Percentiles rank a stretch among this genome's conserved stretches.
phyloP scores from a whole-genome alignment of 108 stramenopile genomes.

The Nitzschia sp. region DNA sequence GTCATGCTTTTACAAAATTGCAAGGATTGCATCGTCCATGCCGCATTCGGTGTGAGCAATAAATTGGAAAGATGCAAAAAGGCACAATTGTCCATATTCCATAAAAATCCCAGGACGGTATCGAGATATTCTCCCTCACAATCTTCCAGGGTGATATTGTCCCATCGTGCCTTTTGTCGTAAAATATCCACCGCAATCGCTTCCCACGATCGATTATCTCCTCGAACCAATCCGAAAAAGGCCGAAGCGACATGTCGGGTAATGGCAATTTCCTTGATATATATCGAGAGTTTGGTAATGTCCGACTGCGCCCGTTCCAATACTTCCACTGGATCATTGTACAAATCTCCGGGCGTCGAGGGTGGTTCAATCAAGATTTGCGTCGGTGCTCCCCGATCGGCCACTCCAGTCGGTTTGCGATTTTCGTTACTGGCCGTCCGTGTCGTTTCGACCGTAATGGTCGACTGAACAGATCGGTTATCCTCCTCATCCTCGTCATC shows the following conservation, averaged over 20 bases:
- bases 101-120: slow-evolving; percentile 9
- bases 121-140: slow-evolving; percentile 16
- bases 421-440: slow-evolving; percentile 18
- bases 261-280: slow-evolving; percentile 14
- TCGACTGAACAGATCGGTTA: slow-evolving; percentile 13
- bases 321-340: slow-evolving; percentile 4
- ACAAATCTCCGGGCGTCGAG: not conserved
- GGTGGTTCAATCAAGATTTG: slow-evolving; percentile 8
- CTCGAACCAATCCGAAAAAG: slow-evolving; percentile 29
- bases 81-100: slow-evolving; percentile 23
- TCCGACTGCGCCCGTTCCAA: slow-evolving; percentile 8
- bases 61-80: slow-evolving; percentile 23
- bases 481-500: slow-evolving; percentile 1
- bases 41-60: not conserved
- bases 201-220: slow-evolving; percentile 38
- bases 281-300: slow-evolving; percentile 13
- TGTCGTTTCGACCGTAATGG: slow-evolving; percentile 30
- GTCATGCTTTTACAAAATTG: slow-evolving; percentile 18
- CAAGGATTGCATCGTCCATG: slow-evolving; percentile 19
- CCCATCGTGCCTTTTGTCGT: slow-evolving; percentile 44
- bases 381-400: not conserved
- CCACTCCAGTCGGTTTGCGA: slow-evolving; percentile 1
- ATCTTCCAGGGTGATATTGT: slow-evolving; percentile 29
- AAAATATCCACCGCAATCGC: slow-evolving; percentile 38
- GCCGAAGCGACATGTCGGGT: not conserved